Evolutionary conservation across 805 yeast genomes (phyloP), one percentile per base, ranked within the genome.

Genomic region (Zygosaccharomyces rouxii): DNA sequence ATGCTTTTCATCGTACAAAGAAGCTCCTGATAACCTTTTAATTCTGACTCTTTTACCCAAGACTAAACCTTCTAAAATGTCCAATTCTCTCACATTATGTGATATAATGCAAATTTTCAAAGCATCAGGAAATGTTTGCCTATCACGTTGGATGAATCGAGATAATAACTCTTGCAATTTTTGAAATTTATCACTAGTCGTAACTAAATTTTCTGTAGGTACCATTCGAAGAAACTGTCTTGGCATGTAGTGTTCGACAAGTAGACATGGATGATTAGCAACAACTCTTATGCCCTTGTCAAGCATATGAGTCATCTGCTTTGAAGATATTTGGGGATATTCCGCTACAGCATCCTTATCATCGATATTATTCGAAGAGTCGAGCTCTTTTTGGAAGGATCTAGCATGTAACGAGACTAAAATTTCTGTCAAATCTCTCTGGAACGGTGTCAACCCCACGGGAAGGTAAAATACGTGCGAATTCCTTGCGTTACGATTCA

Each of bases 211-310:
- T 46, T 78, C 81, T 50, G 78, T 83, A 1, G 85, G 72, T 54
- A 83, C 86, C 81, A 81, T 78, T 33, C 84, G 67, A 13, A 86
- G 62, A 53, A 85, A 67, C 48, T 82, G 83, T 55, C 80, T 80
- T 6, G 94, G 89, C 63, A 85, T 81, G 56, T 80, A 86, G 63
- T 86, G 94, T 55, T 84, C 86, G 26, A 86, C 90, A 38, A 86
- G 62, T 35, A 86, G 66, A 37, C 84, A 79, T 2, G 92, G 88
- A 64, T 86, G 90, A 56, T 77, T 80, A 3, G 77, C 70, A 0
- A 82, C 66, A n/a, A 75, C 73, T 31, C 71, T 59, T 4, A 83
- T 60, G 55, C 77, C 81, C 5, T 57, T 53, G 38, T 61, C 59
- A 4, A 65, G 55, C 50, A 64, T 46, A 37, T 59, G 59, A 16